Percentiles rank a stretch among this genome's conserved stretches.
These are phyloP conservation scores for Saxispiralis lemnorum DNA, from an alignment of 495 filamentous ascomycete genomes.

Conservation along the genomic window DNA sequence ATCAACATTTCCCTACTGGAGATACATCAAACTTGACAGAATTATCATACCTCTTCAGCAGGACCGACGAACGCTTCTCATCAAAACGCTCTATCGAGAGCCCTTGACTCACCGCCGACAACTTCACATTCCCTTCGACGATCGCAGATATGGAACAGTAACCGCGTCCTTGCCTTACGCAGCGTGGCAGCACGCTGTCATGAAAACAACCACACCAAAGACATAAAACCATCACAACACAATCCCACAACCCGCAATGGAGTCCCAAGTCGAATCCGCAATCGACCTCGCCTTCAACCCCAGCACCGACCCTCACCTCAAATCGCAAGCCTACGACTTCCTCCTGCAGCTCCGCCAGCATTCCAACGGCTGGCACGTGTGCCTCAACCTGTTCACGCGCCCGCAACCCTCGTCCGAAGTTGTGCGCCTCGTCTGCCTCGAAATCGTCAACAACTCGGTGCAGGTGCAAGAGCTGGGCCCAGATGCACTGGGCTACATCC, in stretches of 20 bases:
- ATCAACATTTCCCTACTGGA: neutral
- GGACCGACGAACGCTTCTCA: too few species aligned
- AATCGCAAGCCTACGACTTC: conserved; percentile 73
- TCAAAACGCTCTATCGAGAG: too few species aligned
- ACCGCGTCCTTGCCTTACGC: neutral
- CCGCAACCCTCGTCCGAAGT: conserved; percentile 64
- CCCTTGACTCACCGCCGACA: too few species aligned
- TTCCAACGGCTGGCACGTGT: conserved; percentile 68
- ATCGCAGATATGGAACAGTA: neutral
- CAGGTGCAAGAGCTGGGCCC: conserved; percentile 52
- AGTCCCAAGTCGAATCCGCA: conserved; percentile 63
- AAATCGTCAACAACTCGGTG: conserved; percentile 80
- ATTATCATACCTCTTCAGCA: too few species aligned
- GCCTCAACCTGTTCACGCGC: conserved; percentile 66
- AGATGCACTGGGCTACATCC: conserved; percentile 50
- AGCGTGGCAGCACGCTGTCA: conserved; percentile 4
- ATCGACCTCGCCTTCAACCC: conserved; percentile 81
- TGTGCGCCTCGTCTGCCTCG: conserved; percentile 70
- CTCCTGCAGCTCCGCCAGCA: conserved; percentile 64
- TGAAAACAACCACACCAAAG: neutral
- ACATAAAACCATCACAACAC: neutral
- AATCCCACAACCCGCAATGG: conserved; percentile 3
- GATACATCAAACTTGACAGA: neutral
- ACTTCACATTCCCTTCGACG: too few species aligned
- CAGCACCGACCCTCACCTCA: conserved; percentile 51